phyloP scores from a whole-genome alignment of 1,284 basidiomycete genomes.

The Ceratobasidium sp. region DNA sequence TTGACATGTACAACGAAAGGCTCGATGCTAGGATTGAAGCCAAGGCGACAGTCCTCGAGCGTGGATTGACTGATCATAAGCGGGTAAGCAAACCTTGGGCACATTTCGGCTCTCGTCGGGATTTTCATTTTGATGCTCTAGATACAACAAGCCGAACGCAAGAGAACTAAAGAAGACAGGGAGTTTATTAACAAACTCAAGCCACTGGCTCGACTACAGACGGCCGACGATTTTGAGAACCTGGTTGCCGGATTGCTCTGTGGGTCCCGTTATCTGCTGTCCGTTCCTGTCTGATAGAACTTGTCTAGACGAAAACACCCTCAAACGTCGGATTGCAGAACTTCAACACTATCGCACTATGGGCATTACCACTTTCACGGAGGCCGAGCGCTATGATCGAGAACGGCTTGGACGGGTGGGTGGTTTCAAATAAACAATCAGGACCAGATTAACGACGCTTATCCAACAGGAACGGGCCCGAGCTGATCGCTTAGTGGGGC shows the following conservation, averaged over 20 bases:
- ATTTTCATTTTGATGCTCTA: constrained; percentile 48
- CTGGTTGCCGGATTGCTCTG: constrained; percentile 90
- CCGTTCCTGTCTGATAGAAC: neutral
- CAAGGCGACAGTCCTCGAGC: constrained; percentile 92
- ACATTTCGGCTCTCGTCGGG: neutral
- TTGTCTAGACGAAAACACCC: constrained; percentile 75
- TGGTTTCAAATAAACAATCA: constrained; percentile 46
- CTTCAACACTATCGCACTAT: constrained; percentile 86
- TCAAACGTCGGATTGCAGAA: constrained; percentile 86
- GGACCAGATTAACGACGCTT: constrained; percentile 51
- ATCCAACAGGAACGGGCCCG: constrained; percentile 24
- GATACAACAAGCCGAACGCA: constrained; percentile 91
- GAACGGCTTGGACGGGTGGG: constrained; percentile 76
- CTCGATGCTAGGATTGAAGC: constrained; percentile 87
- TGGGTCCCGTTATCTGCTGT: constrained; percentile 52
- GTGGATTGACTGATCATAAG: constrained; percentile 92
- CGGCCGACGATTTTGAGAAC: constrained; percentile 88
- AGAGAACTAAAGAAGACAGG: constrained; percentile 87
- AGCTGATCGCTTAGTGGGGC: constrained; percentile 18
- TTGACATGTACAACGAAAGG: constrained; percentile 92
- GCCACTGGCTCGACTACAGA: constrained; percentile 92
- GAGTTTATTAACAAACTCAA: constrained; percentile 90
- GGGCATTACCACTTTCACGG: constrained; percentile 80
- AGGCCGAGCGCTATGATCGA: constrained; percentile 85
- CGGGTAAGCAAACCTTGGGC: constrained; percentile 62